Conservation (phyloP, 148 eudicot species). For the Mesembryanthemum crystallinum region DNA sequence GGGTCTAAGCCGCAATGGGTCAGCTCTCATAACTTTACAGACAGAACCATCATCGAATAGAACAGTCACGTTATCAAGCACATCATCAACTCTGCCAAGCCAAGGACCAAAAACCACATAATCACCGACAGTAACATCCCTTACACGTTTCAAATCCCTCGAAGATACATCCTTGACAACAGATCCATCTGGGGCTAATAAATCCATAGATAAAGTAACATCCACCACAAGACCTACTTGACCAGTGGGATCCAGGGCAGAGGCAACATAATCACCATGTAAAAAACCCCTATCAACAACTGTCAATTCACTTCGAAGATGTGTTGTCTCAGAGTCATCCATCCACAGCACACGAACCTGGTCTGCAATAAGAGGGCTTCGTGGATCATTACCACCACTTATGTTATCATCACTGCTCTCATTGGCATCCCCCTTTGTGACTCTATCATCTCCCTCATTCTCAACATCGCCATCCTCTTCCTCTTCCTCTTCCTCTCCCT, state of each 20-base stretch:
- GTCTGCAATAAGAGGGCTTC: slow-evolving; percentile 56
- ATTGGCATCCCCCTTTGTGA: slow-evolving; percentile 27
- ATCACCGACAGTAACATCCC: slow-evolving; percentile 81
- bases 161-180: slow-evolving; percentile 52
- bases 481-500: slow-evolving; percentile 29
- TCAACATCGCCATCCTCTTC: slow-evolving; percentile 37
- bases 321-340: slow-evolving; percentile 73
- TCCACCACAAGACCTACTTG: slow-evolving; percentile 90
- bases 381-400: slow-evolving; percentile 29
- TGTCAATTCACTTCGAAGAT: slow-evolving; percentile 47
- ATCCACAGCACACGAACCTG: slow-evolving; percentile 89
- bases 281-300: slow-evolving; percentile 81
- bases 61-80: slow-evolving; percentile 80
- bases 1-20: slow-evolving; percentile 81
- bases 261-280: slow-evolving; percentile 93
- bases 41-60: slow-evolving; percentile 84
- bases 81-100: slow-evolving; percentile 94
- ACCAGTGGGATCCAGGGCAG: slow-evolving; percentile 75
- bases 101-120: slow-evolving; percentile 87
- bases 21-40: slow-evolving; percentile 83
- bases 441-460: slow-evolving; percentile 27
- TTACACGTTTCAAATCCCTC: slow-evolving; percentile 68
- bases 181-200: slow-evolving; percentile 59
- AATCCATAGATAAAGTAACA: slow-evolving; percentile 65
- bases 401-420: slow-evolving; percentile 36